phyloP scores from a whole-genome alignment of 2,329 filamentous ascomycete genomes.

The Ophiostoma perfectum region DNA sequence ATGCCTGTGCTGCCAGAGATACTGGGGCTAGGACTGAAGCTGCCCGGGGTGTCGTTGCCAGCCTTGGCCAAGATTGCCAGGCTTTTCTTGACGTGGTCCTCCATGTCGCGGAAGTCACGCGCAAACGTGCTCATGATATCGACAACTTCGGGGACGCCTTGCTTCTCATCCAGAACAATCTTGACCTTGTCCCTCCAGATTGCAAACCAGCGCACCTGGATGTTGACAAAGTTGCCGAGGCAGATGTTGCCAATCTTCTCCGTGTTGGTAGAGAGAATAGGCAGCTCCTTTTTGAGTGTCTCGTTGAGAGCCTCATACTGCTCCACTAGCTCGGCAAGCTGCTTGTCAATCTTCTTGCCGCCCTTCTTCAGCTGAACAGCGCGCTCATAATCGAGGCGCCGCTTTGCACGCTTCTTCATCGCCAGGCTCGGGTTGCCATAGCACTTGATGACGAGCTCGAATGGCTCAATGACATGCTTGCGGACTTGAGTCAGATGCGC shows the following conservation, averaged over 20 bases:
- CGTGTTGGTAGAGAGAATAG: slow-evolving; percentile 73
- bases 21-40: slow-evolving; percentile 15
- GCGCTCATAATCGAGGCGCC: slow-evolving; percentile 82
- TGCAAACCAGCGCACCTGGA: slow-evolving; percentile 77
- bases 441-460: slow-evolving; percentile 38
- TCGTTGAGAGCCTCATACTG: slow-evolving; percentile 90
- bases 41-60: slow-evolving; percentile 46
- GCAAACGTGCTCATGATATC: slow-evolving; percentile 75
- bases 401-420: slow-evolving; percentile 92
- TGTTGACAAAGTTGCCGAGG: slow-evolving; percentile 74
- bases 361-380: slow-evolving; percentile 70
- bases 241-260: slow-evolving; percentile 79
- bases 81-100: slow-evolving; percentile 59
- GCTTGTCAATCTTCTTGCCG: slow-evolving; percentile 82
- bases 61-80: slow-evolving; percentile 75
- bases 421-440: slow-evolving; percentile 80
- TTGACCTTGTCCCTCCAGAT: slow-evolving; percentile 81
- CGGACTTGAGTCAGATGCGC: slow-evolving; percentile 63
- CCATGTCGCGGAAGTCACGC: slow-evolving; percentile 69
- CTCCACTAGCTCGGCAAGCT: slow-evolving; percentile 75
- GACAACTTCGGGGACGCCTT: slow-evolving; percentile 57
- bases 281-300: slow-evolving; percentile 86
- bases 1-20: slow-evolving; percentile 28
- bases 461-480: slow-evolving; percentile 72
- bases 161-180: slow-evolving; percentile 61